phyloP scores from a whole-genome alignment of 164 flowering plant species.

The Dillenia suffruticosa region DNA sequence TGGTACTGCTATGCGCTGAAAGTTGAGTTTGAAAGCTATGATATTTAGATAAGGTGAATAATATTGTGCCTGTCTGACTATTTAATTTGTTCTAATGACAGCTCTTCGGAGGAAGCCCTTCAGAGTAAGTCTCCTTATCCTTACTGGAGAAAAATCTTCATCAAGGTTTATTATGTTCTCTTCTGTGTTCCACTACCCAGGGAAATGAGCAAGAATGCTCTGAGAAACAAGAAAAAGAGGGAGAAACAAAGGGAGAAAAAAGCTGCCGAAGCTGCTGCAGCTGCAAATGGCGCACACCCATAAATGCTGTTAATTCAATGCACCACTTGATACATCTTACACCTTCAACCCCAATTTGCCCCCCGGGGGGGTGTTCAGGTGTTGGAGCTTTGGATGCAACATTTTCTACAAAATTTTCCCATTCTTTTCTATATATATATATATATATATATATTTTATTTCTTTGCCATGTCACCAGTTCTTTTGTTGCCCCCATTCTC shows the following conservation, averaged over 20 bases:
- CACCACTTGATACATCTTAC: no score
- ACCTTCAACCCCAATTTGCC: no score
- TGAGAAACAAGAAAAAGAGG: constrained; percentile 81
- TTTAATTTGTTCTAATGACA: constrained; percentile 27
- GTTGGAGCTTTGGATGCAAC: no score
- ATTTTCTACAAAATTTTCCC: no score
- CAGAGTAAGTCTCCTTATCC: constrained; percentile 49
- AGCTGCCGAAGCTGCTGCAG: constrained; percentile 52
- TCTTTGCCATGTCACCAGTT: no score
- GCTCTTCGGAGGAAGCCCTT: constrained; percentile 68
- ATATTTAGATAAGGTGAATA: not conserved
- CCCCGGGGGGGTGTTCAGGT: no score
- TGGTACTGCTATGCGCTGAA: not conserved
- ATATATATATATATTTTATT: no score
- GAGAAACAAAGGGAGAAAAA: constrained; percentile 92
- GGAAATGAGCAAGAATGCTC: constrained; percentile 83
- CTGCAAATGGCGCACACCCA: constrained; percentile 11
- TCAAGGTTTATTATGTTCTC: not conserved
- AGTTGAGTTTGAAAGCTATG: not conserved
- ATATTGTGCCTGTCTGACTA: constrained; percentile 3
- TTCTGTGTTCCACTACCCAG: constrained; percentile 23
- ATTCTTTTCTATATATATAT: no score
- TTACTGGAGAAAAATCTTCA: no score
- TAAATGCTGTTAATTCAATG: no score
- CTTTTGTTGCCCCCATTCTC: no score